phyloP scores from a whole-genome alignment of 2,329 filamentous ascomycete genomes.

The Venturia oleaginea region DNA sequence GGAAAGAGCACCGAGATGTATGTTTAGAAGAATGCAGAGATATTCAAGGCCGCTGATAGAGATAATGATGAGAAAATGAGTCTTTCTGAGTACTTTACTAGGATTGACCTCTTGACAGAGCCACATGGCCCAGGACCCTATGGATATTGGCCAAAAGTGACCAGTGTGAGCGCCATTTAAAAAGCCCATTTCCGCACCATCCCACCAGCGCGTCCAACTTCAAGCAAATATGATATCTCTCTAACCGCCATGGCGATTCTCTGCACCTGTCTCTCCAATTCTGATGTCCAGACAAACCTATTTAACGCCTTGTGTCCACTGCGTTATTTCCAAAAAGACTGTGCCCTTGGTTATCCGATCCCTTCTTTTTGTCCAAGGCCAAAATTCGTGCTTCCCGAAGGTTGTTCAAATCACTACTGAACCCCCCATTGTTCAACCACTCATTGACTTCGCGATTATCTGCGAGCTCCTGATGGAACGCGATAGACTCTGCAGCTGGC shows the following conservation, averaged over 20 bases:
- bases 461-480: background rate
- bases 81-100: background rate
- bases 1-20: no score
- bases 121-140: background rate
- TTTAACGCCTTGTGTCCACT: background rate
- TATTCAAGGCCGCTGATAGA: no score
- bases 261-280: background rate
- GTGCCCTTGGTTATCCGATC: background rate
- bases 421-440: constrained; percentile 1
- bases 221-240: background rate
- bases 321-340: background rate
- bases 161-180: background rate
- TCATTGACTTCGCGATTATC: background rate
- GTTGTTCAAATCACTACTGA: background rate
- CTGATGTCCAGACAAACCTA: background rate
- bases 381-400: background rate
- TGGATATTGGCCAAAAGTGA: background rate
- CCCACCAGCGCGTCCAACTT: background rate
- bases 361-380: background rate
- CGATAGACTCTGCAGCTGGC: background rate
- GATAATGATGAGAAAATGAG: no score
- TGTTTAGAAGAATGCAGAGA: no score
- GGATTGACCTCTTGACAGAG: background rate
- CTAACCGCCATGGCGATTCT: background rate
- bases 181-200: background rate